Evolutionary conservation across 441 rosid genomes (phyloP), one percentile per base, ranked within the genome.

Genomic region (Gossypium laxum): DNA sequence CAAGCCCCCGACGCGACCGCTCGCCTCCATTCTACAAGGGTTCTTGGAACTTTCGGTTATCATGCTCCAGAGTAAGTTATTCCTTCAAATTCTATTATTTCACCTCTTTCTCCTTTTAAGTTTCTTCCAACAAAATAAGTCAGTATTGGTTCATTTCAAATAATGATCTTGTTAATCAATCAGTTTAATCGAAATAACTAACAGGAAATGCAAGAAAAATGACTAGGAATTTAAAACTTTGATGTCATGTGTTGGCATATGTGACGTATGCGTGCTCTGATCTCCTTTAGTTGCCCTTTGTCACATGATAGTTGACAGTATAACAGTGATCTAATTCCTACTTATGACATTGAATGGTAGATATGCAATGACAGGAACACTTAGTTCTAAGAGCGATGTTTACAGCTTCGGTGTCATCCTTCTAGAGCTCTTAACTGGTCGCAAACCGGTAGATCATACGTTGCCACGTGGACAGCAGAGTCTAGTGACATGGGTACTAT

Each of bases 401-500:
- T 88, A 86, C 56, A 85, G 92, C 74, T 88, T 88, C 22, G 88
- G 87, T 0, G 88, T 88, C 64, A 82, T 88, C 67, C 76, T 88
- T 61, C 83, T 88, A 24, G 90, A 88, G 77, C 88, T 86, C 58
- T 74, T 84, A 79, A 88, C 92, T 14, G 88, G 87, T 12, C 81
- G 88, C 71, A 84, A 84, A 73, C 92, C 84, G 24, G 85, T 87
- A 30, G 89, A 87, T 77, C 87, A 79, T 70, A 82, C 90, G 64
- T 76, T 88, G 60, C 92, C 87, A 0, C 85, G 85, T 63, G 84
- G 85, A 34, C 90, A 83, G 74, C 92, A 83, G 80, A 85, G 90
- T 75, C 82, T 88, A 21, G 88, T 88, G 52, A 86, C 88, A 78
- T 85, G 92, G 90, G 92, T 86, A 83, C 60, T 74, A n/a, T 58